A percentile compares a stretch with the other conserved stretches of the same genome.
Conservation (phyloP, 192 early-diverging fungal species). For the Coemansia reversa region DNA sequence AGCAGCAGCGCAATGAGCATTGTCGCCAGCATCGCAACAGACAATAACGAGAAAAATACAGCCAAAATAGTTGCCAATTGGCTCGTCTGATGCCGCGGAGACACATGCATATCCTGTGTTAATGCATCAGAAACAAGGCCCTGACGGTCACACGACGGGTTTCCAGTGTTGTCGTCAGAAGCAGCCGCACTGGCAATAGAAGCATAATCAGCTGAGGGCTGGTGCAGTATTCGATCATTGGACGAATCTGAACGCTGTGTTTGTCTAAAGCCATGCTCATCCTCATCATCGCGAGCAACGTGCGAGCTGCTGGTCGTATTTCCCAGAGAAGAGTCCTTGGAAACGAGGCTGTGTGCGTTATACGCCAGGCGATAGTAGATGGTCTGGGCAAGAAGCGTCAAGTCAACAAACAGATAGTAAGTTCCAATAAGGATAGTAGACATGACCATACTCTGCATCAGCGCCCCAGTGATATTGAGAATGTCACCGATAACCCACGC, state of each 20-base stretch:
- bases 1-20: slow-evolving; percentile 28
- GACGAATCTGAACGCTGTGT: background rate
- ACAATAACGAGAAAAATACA: slow-evolving; percentile 25
- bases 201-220: background rate
- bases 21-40: slow-evolving; percentile 27
- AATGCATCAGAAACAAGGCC: slow-evolving; percentile 1
- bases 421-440: slow-evolving; percentile 70
- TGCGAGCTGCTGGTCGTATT: background rate
- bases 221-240: background rate
- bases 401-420: slow-evolving; percentile 73
- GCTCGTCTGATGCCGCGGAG: slow-evolving; percentile 3
- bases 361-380: slow-evolving; percentile 59
- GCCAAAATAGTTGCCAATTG: slow-evolving; percentile 23
- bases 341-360: slow-evolving; percentile 20
- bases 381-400: slow-evolving; percentile 64
- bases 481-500: slow-evolving; percentile 80
- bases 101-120: background rate
- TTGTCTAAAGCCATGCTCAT: background rate
- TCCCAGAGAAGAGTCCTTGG: slow-evolving; percentile 7
- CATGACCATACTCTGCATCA: slow-evolving; percentile 67
- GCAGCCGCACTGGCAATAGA: background rate
- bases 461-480: slow-evolving; percentile 70
- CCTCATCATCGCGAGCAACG: background rate
- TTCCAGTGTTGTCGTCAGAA: background rate
- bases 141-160: background rate